Evolutionary conservation across 805 yeast species (phyloP).

Genomic region (Wickerhamiella qilinensis): DNA sequence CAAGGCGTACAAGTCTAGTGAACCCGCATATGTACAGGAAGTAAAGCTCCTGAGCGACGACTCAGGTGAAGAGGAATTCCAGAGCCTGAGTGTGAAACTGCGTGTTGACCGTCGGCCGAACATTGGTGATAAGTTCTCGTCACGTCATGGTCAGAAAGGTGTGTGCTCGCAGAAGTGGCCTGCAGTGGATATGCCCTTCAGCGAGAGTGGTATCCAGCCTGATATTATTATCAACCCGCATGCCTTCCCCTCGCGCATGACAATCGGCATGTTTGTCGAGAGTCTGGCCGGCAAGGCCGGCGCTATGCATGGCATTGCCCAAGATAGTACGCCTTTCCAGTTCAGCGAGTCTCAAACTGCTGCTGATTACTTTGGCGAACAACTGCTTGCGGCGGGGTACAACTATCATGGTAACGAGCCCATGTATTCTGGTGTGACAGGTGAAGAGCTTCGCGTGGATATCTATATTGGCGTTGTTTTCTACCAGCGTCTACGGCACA

Average conservation of each 20-base stretch:
- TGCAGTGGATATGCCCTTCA: slow-evolving; percentile 88
- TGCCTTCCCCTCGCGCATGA: slow-evolving; percentile 99
- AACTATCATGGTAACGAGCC: slow-evolving; percentile 98
- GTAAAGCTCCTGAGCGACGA: slow-evolving; percentile 87
- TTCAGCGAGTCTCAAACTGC: slow-evolving; percentile 88
- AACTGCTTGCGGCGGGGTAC: slow-evolving; percentile 72
- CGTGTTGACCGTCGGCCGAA: slow-evolving; percentile 83
- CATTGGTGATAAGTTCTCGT: slow-evolving; percentile 95
- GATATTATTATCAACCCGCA: slow-evolving; percentile 97
- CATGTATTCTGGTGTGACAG: slow-evolving; percentile 96
- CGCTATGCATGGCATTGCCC: slow-evolving; percentile 93
- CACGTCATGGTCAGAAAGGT: slow-evolving; percentile 97
- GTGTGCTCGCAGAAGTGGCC: slow-evolving; percentile 99
- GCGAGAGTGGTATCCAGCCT: slow-evolving; percentile 92
- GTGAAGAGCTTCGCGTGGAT: slow-evolving; percentile 92
- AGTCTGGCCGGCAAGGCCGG: slow-evolving; percentile 98
- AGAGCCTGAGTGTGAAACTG: slow-evolving; percentile 70
- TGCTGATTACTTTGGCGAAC: slow-evolving; percentile 95
- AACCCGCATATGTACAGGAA: slow-evolving; percentile 89
- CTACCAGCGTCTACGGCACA: slow-evolving; percentile 95
- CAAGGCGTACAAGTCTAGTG: slow-evolving; percentile 84
- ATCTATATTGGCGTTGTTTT: slow-evolving; percentile 94
- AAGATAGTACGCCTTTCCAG: slow-evolving; percentile 93
- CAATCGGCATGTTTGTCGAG: slow-evolving; percentile 98
- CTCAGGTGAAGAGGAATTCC: slow-evolving; percentile 57